These are phyloP conservation scores for Silene conica DNA, from an alignment of 148 eudicot genomes.

Conservation along the genomic window DNA sequence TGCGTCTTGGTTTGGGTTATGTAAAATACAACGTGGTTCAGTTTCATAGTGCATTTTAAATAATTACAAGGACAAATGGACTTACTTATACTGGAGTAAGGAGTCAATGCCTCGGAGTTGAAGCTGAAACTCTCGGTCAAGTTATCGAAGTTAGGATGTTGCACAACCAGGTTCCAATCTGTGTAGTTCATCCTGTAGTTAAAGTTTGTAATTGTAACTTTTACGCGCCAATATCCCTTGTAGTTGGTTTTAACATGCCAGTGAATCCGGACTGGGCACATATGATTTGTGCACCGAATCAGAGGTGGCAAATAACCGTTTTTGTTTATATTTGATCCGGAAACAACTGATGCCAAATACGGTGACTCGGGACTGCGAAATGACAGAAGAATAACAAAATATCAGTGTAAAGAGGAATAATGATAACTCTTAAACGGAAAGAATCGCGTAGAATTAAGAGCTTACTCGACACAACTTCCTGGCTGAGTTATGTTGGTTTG, in stretches of 20 bases:
- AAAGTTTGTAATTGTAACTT: slow-evolving; percentile 24
- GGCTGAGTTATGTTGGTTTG: slow-evolving; percentile 25
- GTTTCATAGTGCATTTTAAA: too few relatives aligned
- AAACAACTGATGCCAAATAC: slow-evolving; percentile 20
- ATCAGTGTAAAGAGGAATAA: not conserved
- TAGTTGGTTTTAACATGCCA: slow-evolving; percentile 22
- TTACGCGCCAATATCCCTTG: slow-evolving; percentile 27
- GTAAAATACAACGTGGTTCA: not conserved
- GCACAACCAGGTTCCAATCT: slow-evolving; percentile 23
- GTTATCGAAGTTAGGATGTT: slow-evolving; percentile 25
- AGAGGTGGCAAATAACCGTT: slow-evolving; percentile 12
- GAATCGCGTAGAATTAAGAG: not conserved
- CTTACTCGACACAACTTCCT: slow-evolving; percentile 27
- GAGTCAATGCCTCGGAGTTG: slow-evolving; percentile 21
- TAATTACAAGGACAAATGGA: too few relatives aligned
- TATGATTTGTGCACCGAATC: slow-evolving; percentile 21
- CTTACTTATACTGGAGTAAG: slow-evolving; percentile 23
- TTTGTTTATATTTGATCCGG: slow-evolving; percentile 16
- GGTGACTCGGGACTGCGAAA: slow-evolving; percentile 16
- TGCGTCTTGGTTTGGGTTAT: not conserved
- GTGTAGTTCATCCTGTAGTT: slow-evolving; percentile 26
- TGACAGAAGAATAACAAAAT: not conserved
- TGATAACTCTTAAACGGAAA: not conserved
- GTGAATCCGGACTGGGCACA: slow-evolving; percentile 22
- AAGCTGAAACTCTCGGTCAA: slow-evolving; percentile 21